A percentile compares a stretch with the other conserved stretches of the same genome.
Evolutionary conservation across 2,329 filamentous ascomycete species (phyloP).

Genomic region (Alternaria novae-zelandiae): DNA sequence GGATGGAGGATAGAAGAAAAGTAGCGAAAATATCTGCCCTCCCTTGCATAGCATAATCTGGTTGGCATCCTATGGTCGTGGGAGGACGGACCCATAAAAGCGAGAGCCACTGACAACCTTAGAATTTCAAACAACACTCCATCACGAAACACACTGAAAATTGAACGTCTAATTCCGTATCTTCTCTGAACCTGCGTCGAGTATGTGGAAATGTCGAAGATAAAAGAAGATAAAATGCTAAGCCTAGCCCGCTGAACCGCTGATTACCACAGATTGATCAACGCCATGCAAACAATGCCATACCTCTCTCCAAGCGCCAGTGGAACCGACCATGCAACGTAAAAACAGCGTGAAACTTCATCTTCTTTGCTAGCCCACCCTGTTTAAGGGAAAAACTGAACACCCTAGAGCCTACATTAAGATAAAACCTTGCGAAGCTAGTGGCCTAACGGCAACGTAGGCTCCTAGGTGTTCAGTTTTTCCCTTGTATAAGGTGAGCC

Average conservation of each 20-base stretch:
- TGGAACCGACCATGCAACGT: slow-evolving; percentile 17
- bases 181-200: background rate
- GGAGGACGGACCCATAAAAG: background rate
- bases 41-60: background rate
- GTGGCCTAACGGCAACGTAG: too few relatives aligned
- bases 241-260: slow-evolving; percentile 21
- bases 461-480: too few relatives aligned
- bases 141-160: background rate
- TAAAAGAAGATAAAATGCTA: slow-evolving; percentile 7
- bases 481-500: too few relatives aligned
- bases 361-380: background rate
- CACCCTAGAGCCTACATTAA: too few relatives aligned
- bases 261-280: slow-evolving; percentile 10
- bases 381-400: too few relatives aligned
- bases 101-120: background rate
- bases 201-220: too few relatives aligned
- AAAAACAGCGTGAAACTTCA: slow-evolving; percentile 1
- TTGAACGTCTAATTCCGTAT: background rate
- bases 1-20: background rate
- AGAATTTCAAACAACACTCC: background rate
- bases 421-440: too few relatives aligned
- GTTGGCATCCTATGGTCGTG: background rate
- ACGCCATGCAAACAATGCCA: slow-evolving; percentile 22
- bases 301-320: slow-evolving; percentile 10
- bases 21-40: background rate